Conservation (phyloP, 257 asterid genomes). For the Solanum medicagineum region DNA sequence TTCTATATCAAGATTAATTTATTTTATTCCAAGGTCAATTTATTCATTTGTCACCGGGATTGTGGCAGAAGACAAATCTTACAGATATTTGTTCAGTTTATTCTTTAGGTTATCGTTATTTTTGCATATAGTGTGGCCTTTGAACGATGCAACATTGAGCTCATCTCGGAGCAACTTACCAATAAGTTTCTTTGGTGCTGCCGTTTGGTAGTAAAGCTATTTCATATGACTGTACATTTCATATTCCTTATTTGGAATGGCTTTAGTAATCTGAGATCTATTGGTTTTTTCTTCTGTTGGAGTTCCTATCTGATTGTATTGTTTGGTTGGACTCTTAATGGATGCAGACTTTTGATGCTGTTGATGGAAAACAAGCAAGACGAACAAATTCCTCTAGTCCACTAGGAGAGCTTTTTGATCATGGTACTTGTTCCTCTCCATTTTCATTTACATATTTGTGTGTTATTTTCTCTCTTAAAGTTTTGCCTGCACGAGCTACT, state of each 20-base stretch:
- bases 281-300: not conserved
- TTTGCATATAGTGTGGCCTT: not conserved
- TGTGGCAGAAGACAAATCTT: not conserved
- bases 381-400: constrained; percentile 94
- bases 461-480: not conserved
- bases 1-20: not conserved
- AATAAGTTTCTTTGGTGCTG: not conserved
- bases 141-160: not conserved
- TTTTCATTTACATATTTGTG: not conserved
- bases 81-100: not conserved
- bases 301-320: not conserved
- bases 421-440: constrained; percentile 34
- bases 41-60: not conserved
- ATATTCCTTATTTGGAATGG: not conserved
- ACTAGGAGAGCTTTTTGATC: constrained; percentile 91
- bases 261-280: not conserved
- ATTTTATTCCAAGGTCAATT: not conserved
- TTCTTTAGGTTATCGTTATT: not conserved
- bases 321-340: constrained; percentile 7
- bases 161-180: not conserved
- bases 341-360: constrained; percentile 86
- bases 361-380: constrained; percentile 97
- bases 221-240: not conserved
- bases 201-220: not conserved
- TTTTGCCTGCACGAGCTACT: not conserved